Conservation (phyloP, 225 moss, liverwort and hornwort genomes). For the Bryum argenteum region DNA sequence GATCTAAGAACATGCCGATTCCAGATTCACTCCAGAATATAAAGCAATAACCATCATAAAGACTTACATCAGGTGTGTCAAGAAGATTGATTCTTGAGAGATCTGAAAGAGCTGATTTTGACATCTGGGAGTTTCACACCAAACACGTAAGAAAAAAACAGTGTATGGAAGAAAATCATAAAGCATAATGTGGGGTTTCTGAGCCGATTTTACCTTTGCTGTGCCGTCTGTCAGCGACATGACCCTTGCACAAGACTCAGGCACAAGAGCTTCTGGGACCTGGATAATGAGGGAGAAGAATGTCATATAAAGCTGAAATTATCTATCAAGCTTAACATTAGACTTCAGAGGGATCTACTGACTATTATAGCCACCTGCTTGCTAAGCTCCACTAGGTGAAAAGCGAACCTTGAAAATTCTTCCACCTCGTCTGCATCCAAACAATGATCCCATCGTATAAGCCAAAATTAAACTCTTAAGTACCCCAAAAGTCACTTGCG, state of each 20-base stretch:
- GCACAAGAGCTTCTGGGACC: constrained; percentile 94
- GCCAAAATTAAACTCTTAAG: neutral
- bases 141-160: constrained; percentile 4
- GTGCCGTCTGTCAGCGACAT: constrained; percentile 96
- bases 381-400: constrained; percentile 43
- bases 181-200: constrained; percentile 8
- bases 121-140: constrained; percentile 68
- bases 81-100: constrained; percentile 92
- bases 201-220: constrained; percentile 62
- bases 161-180: constrained; percentile 2
- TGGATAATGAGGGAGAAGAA: constrained; percentile 31
- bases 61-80: constrained; percentile 79
- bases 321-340: neutral
- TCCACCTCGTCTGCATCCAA: constrained; percentile 86
- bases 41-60: neutral
- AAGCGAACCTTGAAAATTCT: constrained; percentile 84
- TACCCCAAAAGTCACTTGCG: neutral
- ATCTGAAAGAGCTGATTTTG: constrained; percentile 93
- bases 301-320: constrained; percentile 7
- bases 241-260: constrained; percentile 89
- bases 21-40: constrained; percentile 6
- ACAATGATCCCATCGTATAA: constrained; percentile 16
- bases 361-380: constrained; percentile 43
- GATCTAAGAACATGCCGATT: constrained; percentile 6
- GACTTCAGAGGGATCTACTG: constrained; percentile 14